Percentiles rank a stretch among this genome's conserved stretches.
These are phyloP conservation scores for Tilletia caries DNA, from an alignment of 1,284 basidiomycete genomes.

Conservation along the genomic window DNA sequence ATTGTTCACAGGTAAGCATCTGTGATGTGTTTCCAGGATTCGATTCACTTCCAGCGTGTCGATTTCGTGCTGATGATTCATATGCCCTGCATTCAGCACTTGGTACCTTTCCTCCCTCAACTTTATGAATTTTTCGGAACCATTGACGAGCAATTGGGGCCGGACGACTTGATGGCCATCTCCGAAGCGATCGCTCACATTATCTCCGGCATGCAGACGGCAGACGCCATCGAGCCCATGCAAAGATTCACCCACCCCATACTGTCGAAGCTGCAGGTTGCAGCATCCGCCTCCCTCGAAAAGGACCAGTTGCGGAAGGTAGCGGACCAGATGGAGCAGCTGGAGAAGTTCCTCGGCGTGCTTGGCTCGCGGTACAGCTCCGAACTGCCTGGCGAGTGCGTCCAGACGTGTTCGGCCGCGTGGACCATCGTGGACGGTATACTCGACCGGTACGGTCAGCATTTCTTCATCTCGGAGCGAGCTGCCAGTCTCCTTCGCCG, in stretches of 20 bases:
- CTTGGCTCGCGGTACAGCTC: slow-evolving; percentile 7
- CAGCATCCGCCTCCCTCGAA: slow-evolving; percentile 57
- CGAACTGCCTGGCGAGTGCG: slow-evolving; percentile 69
- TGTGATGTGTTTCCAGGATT: too few relatives aligned
- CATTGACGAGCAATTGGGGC: slow-evolving; percentile 71
- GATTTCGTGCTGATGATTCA: slow-evolving; percentile 11
- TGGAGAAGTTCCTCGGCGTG: slow-evolving; percentile 42
- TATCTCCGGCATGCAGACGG: slow-evolving; percentile 79
- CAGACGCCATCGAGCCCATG: slow-evolving; percentile 76
- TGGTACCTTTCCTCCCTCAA: slow-evolving; percentile 85
- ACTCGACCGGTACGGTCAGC: slow-evolving; percentile 72
- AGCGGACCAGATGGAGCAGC: slow-evolving; percentile 62
- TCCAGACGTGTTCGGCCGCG: slow-evolving; percentile 71
- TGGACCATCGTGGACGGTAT: slow-evolving; percentile 81
- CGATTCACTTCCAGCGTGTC: too few relatives aligned
- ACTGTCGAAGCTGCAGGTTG: slow-evolving; percentile 56
- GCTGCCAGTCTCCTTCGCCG: slow-evolving; percentile 79
- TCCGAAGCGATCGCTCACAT: slow-evolving; percentile 94
- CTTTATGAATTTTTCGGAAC: slow-evolving; percentile 81
- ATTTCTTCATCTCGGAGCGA: slow-evolving; percentile 77
- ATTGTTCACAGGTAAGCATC: slow-evolving; percentile 63
- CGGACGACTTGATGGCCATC: slow-evolving; percentile 84
- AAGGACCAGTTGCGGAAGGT: slow-evolving; percentile 66
- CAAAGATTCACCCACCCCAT: slow-evolving; percentile 71
- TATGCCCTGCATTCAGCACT: slow-evolving; percentile 62